Percentiles rank a stretch among this genome's conserved stretches.
Evolutionary conservation across 208 protist species (phyloP).

Genomic region (Spongospora subterranea): DNA sequence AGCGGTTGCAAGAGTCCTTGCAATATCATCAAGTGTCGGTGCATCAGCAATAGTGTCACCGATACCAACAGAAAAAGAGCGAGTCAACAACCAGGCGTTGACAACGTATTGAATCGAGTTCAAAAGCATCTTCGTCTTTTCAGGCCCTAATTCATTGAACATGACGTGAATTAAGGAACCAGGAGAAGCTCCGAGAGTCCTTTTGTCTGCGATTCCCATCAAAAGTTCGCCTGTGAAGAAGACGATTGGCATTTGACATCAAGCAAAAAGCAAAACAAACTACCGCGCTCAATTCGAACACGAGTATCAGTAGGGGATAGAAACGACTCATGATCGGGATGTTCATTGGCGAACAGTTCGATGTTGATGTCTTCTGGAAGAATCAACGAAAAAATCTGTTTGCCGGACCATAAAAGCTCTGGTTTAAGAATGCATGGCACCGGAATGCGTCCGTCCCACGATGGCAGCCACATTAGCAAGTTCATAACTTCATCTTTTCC

Average conservation of each 20-base stretch:
- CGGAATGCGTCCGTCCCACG: slow-evolving; percentile 89
- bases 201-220: slow-evolving; percentile 74
- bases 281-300: slow-evolving; percentile 76
- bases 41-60: slow-evolving; percentile 95
- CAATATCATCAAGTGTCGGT: slow-evolving; percentile 83
- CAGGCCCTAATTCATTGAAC: slow-evolving; percentile 93
- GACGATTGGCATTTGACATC: background rate
- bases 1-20: slow-evolving; percentile 61
- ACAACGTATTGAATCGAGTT: slow-evolving; percentile 91
- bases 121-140: slow-evolving; percentile 85
- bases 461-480: slow-evolving; percentile 93
- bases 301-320: slow-evolving; percentile 69
- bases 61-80: slow-evolving; percentile 96
- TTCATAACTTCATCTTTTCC: slow-evolving; percentile 93
- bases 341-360: slow-evolving; percentile 67
- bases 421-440: slow-evolving; percentile 97
- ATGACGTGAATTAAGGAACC: slow-evolving; percentile 95
- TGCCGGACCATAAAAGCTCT: slow-evolving; percentile 97
- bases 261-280: background rate
- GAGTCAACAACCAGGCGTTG: slow-evolving; percentile 94
- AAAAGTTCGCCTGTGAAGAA: slow-evolving; percentile 70
- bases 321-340: slow-evolving; percentile 64
- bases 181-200: slow-evolving; percentile 73
- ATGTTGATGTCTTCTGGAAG: slow-evolving; percentile 91
- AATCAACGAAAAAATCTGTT: slow-evolving; percentile 97